Evolutionary conservation across 768 basidiomycete species (phyloP).

Genomic region (Pulveroboletus ravenelii): DNA sequence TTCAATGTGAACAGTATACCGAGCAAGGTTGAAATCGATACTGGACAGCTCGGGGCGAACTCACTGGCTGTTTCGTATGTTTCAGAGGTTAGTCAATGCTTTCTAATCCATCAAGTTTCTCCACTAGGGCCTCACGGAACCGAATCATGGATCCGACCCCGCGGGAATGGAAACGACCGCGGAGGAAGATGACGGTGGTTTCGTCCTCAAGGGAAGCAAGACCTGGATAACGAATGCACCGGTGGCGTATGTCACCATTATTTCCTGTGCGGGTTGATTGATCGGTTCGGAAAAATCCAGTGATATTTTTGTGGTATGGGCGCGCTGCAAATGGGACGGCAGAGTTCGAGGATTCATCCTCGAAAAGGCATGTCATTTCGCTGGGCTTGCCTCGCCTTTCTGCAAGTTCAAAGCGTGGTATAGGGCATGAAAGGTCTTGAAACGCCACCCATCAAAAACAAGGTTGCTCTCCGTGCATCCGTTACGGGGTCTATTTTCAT

Average conservation of each 20-base stretch:
- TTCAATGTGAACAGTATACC: neutral
- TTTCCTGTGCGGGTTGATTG: slow-evolving; percentile 3
- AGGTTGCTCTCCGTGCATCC: slow-evolving; percentile 83
- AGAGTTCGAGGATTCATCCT: slow-evolving; percentile 87
- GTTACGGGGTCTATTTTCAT: slow-evolving; percentile 86
- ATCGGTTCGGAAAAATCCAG: slow-evolving; percentile 34
- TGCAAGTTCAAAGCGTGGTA: neutral
- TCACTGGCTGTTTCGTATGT: slow-evolving; percentile 90
- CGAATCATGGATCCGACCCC: slow-evolving; percentile 95
- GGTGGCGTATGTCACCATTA: slow-evolving; percentile 57
- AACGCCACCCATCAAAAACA: slow-evolving; percentile 88
- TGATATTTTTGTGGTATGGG: slow-evolving; percentile 92
- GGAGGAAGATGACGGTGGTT: slow-evolving; percentile 80
- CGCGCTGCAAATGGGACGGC: slow-evolving; percentile 89
- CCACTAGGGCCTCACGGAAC: slow-evolving; percentile 85
- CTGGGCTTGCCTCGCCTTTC: neutral
- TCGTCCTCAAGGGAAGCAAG: slow-evolving; percentile 84
- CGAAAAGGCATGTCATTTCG: slow-evolving; percentile 59
- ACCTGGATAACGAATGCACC: slow-evolving; percentile 98
- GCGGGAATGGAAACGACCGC: slow-evolving; percentile 97
- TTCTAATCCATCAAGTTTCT: neutral
- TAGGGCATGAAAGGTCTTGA: slow-evolving; percentile 80
- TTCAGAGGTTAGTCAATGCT: neutral
- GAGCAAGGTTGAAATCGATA: slow-evolving; percentile 4
- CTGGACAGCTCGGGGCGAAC: slow-evolving; percentile 68